phyloP scores from a whole-genome alignment of 257 asterid genomes.

The Solanum gracilifrons region DNA sequence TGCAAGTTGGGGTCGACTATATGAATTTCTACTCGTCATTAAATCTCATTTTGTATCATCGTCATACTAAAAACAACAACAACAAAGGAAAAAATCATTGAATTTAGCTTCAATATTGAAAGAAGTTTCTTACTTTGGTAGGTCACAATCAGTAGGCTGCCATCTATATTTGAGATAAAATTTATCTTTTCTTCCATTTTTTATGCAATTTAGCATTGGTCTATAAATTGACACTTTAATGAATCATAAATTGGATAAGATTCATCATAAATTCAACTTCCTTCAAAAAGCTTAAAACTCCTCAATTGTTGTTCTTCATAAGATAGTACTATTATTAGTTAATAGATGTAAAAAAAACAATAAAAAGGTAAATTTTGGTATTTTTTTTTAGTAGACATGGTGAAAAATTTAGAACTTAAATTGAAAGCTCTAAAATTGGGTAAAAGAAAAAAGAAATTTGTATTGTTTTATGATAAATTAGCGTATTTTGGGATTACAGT shows the following conservation, averaged over 20 bases:
- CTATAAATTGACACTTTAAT: slow-evolving; percentile 42
- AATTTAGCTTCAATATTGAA: too few species aligned
- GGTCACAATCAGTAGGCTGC: slow-evolving; percentile 44
- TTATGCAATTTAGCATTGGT: slow-evolving; percentile 42
- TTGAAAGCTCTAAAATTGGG: neutral
- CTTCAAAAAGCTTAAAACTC: slow-evolving; percentile 36
- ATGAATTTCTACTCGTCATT: too few species aligned
- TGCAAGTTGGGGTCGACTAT: too few species aligned
- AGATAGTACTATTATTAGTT: too few species aligned
- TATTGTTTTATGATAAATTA: too few species aligned
- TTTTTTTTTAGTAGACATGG: neutral
- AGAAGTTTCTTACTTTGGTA: neutral
- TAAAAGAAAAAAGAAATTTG: too few species aligned
- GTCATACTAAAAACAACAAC: too few species aligned
- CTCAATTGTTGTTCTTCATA: neutral
- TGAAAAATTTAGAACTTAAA: neutral
- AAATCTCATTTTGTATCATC: too few species aligned
- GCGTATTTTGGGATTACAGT: too few species aligned
- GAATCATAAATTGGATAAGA: slow-evolving; percentile 42
- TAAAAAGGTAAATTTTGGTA: neutral
- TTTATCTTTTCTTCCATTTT: slow-evolving; percentile 46
- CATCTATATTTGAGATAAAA: slow-evolving; percentile 39
- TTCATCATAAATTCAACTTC: slow-evolving; percentile 50
- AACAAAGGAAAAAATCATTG: too few species aligned
- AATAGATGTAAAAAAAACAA: neutral